Percentiles rank a stretch among this genome's conserved stretches.
phyloP scores from a whole-genome alignment of 768 basidiomycete species.

The Nidularia pulvinata region DNA sequence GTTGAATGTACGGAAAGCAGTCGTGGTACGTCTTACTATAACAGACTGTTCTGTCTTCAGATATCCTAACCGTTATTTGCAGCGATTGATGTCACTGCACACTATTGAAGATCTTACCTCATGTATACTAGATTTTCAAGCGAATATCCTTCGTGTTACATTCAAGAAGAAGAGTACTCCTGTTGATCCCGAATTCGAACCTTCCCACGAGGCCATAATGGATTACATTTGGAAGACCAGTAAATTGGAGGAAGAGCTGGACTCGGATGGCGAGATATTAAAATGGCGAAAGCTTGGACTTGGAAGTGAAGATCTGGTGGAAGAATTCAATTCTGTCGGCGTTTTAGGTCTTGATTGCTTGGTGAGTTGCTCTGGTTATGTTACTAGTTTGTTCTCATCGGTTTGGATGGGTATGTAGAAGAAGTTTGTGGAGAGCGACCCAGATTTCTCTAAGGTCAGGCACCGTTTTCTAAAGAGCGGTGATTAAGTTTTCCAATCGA shows the following conservation, averaged over 20 bases:
- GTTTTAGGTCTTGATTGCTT: constrained; percentile 83
- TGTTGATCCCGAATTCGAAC: constrained; percentile 69
- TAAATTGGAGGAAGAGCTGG: constrained; percentile 51
- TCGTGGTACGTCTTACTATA: constrained; percentile 59
- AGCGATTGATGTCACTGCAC: constrained; percentile 86
- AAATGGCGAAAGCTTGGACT: constrained; percentile 86
- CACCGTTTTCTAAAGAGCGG: neutral
- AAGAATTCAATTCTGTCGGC: constrained; percentile 80
- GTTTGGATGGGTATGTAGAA: constrained; percentile 34
- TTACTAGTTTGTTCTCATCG: neutral
- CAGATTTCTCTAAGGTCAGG: constrained; percentile 75
- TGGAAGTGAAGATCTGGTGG: constrained; percentile 66
- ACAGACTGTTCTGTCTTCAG: no score
- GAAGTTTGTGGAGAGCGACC: constrained; percentile 66
- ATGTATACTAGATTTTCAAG: constrained; percentile 86
- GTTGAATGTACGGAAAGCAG: constrained; percentile 78
- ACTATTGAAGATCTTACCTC: constrained; percentile 82
- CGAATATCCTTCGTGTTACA: constrained; percentile 77
- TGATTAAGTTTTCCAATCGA: constrained; percentile 8
- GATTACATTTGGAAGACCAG: constrained; percentile 70
- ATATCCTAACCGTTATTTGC: no score
- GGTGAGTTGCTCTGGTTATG: constrained; percentile 35
- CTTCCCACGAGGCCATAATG: constrained; percentile 54
- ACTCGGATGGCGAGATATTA: constrained; percentile 43
- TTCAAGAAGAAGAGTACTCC: constrained; percentile 81